Conservation (phyloP, 1,139 yeast genomes). For the Komagataea norvegica region DNA sequence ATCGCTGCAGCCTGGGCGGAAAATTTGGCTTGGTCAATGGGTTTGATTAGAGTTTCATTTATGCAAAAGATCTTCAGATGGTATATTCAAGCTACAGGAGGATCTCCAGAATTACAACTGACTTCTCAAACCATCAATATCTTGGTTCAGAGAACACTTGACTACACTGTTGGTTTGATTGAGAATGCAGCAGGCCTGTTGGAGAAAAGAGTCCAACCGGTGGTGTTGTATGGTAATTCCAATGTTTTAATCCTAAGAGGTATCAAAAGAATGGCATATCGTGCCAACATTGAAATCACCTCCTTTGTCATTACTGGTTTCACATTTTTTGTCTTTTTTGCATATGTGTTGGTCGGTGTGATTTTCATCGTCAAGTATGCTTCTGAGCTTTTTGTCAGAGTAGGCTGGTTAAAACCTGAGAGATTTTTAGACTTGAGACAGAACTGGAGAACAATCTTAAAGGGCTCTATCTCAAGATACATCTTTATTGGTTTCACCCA, state of each 20-base stretch:
- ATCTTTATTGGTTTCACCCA: conserved; percentile 75
- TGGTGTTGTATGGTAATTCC: conserved; percentile 38
- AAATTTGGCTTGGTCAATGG: conserved; percentile 84
- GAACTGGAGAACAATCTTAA: conserved; percentile 51
- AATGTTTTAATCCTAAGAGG: conserved; percentile 64
- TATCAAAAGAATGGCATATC: conserved; percentile 65
- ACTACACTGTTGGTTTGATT: conserved; percentile 25
- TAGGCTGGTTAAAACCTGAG: conserved; percentile 43
- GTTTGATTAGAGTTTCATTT: conserved; percentile 58
- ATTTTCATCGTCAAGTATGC: conserved; percentile 45
- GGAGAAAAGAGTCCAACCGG: conserved; percentile 30
- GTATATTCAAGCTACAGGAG: conserved; percentile 80
- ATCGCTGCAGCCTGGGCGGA: conserved; percentile 80
- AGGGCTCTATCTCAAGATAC: conserved; percentile 66
- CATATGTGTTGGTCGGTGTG: conserved; percentile 54
- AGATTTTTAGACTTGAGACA: conserved; percentile 46
- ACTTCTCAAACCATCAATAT: conserved; percentile 54
- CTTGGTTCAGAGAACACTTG: conserved; percentile 62
- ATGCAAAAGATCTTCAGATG: conserved; percentile 78
- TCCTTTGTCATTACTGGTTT: conserved; percentile 72
- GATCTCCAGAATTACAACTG: conserved; percentile 58
- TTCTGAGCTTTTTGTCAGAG: conserved; percentile 40
- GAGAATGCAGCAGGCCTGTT: conserved; percentile 19
- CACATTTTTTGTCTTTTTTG: conserved; percentile 66
- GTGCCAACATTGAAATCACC: conserved; percentile 65